Conservation (phyloP, 371 early-diverging fungal species). For the Mucor irregularis region DNA sequence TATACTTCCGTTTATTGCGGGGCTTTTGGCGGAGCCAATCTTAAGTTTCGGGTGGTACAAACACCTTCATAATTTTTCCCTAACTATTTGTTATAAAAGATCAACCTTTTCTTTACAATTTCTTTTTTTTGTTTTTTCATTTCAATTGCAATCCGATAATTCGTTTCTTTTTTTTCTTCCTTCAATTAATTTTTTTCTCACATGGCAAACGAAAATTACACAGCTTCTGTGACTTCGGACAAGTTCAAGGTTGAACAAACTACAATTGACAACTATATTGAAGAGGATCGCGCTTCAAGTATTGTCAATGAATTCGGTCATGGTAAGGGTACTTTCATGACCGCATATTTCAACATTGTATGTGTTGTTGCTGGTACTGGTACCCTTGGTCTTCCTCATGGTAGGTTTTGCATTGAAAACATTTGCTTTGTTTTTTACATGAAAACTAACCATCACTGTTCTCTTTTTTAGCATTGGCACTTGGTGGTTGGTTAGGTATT, state of each 20-base stretch:
- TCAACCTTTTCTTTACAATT: background rate
- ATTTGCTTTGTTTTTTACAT: background rate
- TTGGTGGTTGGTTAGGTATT: constrained; percentile 76
- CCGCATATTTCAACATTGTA: constrained; percentile 62
- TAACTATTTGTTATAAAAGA: background rate
- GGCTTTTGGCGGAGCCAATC: constrained; percentile 2
- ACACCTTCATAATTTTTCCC: constrained; percentile 2
- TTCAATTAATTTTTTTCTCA: background rate
- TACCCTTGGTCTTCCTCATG: constrained; percentile 75
- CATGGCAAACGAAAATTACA: constrained; percentile 2
- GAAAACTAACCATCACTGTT: too few species aligned
- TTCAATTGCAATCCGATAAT: background rate
- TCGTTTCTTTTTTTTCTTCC: background rate
- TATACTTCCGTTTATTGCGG: background rate
- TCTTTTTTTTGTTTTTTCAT: constrained; percentile 4
- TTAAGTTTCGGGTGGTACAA: constrained; percentile 6
- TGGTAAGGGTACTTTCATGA: constrained; percentile 36
- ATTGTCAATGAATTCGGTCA: constrained; percentile 29
- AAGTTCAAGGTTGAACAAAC: constrained; percentile 24
- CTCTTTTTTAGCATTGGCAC: constrained; percentile 20
- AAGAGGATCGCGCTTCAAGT: constrained; percentile 22
- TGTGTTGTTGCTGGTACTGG: constrained; percentile 86
- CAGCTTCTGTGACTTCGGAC: constrained; percentile 7
- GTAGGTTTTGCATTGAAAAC: constrained; percentile 1
- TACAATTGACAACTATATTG: constrained; percentile 12